Base-by-base conservation (phyloP, 768 basidiomycete genomes). In the Russula vinacea region DNA sequence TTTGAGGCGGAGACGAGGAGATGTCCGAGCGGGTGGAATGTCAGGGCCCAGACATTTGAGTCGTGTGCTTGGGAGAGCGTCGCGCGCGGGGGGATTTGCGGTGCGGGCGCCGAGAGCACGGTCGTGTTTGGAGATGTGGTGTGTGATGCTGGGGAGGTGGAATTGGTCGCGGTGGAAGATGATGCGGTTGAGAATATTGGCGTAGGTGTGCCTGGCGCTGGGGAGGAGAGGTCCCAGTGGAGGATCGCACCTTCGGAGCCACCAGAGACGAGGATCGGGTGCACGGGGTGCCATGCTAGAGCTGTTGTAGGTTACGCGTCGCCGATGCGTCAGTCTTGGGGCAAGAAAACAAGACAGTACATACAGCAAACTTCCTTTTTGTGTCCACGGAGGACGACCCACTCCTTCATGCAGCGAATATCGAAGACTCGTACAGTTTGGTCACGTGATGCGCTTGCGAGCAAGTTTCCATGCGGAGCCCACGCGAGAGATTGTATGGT, bases 371-470 rank as follows among this genome's bases (percentile, higher is more conserved):
- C 94, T 83, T 98, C 97, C 72, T 98, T 96, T 73, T 94, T 94
- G 81, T 99, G 97, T 1, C 97, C 97, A 71, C 93, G 92, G 67
- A 98, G 84, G 19, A 92, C 78, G 26, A 91, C 85, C 74, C 92
- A 86, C 73, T 98, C 95, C 74, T 96, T 95, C 91, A 99, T 96
- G 55, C 94, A 94, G 19, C 97, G 87, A 68, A 99, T 98, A 72
- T 99, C 97, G 71, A 98, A 99, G 13, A 99, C 90, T 37, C 95
- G 88, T 42, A 98, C 87, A 14, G 92, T 90, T 72, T 95, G 93
- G 72, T 99, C 97, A 50, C 97, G 84, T 17, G 94, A 95, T 7
- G 93, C 97, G 61, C 94, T 95, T 19, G 95, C 96, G 17, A 98
- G 85, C 47, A 94, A 79, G 73, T 97, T 90, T 7, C 97, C 97